Conservation (phyloP, 129 eudicot genomes). For the Artemisia tridentata region DNA sequence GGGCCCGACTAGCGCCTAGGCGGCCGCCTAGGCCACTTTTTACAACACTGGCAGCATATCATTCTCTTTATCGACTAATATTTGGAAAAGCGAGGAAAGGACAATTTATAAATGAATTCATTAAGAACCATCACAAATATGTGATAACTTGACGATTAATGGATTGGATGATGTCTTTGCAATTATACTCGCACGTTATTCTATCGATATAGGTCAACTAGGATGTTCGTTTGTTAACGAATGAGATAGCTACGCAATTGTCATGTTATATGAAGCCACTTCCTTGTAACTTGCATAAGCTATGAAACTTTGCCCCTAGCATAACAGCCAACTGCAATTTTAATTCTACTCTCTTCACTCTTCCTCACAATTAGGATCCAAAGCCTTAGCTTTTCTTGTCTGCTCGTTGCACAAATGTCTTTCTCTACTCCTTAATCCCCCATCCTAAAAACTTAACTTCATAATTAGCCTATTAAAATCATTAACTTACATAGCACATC, state of each 20-base stretch:
- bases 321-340: not conserved
- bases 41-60: no score
- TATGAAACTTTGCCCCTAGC: not conserved
- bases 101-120: not conserved
- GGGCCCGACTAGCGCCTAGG: no score
- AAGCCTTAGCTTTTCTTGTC: not conserved
- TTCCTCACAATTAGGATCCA: not conserved
- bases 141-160: not conserved
- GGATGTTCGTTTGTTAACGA: not conserved
- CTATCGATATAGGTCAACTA: not conserved
- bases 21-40: no score
- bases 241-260: not conserved
- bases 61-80: no score
- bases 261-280: not conserved
- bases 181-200: not conserved
- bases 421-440: not conserved
- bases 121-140: not conserved
- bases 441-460: not conserved
- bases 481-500: no score
- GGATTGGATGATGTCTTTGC: not conserved
- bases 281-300: not conserved
- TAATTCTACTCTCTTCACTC: not conserved
- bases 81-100: not conserved
- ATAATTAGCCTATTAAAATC: no score
- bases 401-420: not conserved